Evolutionary conservation across 2,329 filamentous ascomycete species (phyloP).

Genomic region (Talaromyces rugulosus): DNA sequence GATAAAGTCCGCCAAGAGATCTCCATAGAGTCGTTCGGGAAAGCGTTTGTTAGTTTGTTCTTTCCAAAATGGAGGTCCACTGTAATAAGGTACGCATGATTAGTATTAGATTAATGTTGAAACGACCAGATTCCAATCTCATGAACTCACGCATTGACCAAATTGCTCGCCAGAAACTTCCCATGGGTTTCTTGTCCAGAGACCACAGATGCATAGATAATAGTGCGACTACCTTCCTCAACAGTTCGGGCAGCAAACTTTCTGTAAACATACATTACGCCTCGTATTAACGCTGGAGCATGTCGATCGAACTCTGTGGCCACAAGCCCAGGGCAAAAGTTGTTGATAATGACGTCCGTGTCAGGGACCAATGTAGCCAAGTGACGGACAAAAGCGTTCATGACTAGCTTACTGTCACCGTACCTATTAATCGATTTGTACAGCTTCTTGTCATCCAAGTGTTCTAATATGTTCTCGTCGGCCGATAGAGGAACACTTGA

Average conservation of each 20-base stretch:
- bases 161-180: constrained; percentile 11
- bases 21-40: not conserved
- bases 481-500: not conserved
- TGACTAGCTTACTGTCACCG: constrained; percentile 15
- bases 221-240: constrained; percentile 9
- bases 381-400: constrained; percentile 17
- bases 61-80: constrained; percentile 2
- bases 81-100: not conserved
- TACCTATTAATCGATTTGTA: constrained; percentile 11
- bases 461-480: not conserved
- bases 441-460: not conserved
- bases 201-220: constrained; percentile 14
- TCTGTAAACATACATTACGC: constrained; percentile 10
- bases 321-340: constrained; percentile 17
- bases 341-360: constrained; percentile 18
- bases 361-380: constrained; percentile 10
- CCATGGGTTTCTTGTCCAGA: constrained; percentile 15
- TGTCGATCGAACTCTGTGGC: constrained; percentile 9
- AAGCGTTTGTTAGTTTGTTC: not conserved
- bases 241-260: constrained; percentile 2
- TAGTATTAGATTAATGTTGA: not conserved
- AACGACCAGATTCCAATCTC: too few relatives aligned
- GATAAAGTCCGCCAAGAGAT: not conserved
- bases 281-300: constrained; percentile 7
- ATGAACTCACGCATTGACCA: constrained; percentile 6